Evolutionary conservation across 225 moss, liverwort and hornwort species (phyloP).

Genomic region (Straminergon stramineum): DNA sequence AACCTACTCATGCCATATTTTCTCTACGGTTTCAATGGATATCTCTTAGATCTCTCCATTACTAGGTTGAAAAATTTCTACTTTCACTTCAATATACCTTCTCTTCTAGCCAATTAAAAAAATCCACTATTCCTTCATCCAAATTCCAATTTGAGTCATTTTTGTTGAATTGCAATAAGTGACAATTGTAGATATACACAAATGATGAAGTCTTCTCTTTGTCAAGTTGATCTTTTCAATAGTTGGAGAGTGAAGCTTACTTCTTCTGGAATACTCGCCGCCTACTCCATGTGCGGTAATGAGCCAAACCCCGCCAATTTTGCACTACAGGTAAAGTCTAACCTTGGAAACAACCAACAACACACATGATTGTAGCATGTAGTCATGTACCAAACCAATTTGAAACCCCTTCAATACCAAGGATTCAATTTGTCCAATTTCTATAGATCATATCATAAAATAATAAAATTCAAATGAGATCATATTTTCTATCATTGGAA

Average conservation of each 20-base stretch:
- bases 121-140: not conserved
- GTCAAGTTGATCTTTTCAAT: not conserved
- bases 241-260: constrained; percentile 2
- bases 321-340: not conserved
- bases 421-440: not conserved
- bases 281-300: constrained; percentile 33
- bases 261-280: constrained; percentile 27
- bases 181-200: not conserved
- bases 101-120: not conserved
- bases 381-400: not conserved
- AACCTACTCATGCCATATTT: not conserved
- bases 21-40: not conserved
- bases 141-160: not conserved
- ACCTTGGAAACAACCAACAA: not conserved
- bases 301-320: constrained; percentile 21
- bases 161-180: not conserved
- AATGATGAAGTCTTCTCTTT: no score
- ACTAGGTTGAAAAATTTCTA: not conserved
- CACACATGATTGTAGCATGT: not conserved
- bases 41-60: not conserved
- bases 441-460: not conserved
- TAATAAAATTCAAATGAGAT: not conserved
- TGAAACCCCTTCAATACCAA: not conserved
- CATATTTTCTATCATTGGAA: no score
- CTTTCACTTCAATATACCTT: not conserved